These are phyloP conservation scores for Nakazawaea laoshanensis DNA, from an alignment of 805 yeast species.

Conservation along the genomic window DNA sequence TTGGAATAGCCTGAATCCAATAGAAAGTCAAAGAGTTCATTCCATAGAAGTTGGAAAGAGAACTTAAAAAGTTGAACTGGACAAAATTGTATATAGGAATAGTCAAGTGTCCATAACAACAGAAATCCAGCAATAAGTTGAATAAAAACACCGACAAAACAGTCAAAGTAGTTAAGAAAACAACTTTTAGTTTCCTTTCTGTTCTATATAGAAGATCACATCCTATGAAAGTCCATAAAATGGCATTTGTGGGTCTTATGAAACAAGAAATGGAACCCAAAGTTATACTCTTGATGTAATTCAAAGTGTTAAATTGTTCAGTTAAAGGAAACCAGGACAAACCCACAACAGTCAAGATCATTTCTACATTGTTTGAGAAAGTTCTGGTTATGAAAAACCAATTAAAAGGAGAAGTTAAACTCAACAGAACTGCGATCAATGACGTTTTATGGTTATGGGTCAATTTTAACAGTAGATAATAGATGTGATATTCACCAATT, in stretches of 20 bases:
- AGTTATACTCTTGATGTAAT: conserved; percentile 28
- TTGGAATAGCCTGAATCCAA: conserved; percentile 72
- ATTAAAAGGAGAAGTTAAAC: conserved; percentile 66
- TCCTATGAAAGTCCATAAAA: conserved; percentile 71
- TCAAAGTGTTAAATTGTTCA: conserved; percentile 10
- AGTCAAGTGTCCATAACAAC: conserved; percentile 46
- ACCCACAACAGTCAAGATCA: conserved; percentile 58
- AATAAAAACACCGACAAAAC: conserved; percentile 20
- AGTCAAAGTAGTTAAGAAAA: conserved; percentile 8
- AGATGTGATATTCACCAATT: conserved; percentile 56
- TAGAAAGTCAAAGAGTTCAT: conserved; percentile 80
- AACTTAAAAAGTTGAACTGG: conserved; percentile 68
- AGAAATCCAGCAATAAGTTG: conserved; percentile 43
- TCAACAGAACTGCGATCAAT: conserved; percentile 33
- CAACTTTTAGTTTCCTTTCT: conserved; percentile 3
- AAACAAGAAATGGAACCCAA: conserved; percentile 59
- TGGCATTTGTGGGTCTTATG: conserved; percentile 76
- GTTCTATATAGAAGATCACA: conserved; percentile 15
- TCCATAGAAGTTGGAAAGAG: conserved; percentile 80
- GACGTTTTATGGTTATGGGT: conserved; percentile 28
- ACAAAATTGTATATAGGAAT: conserved; percentile 65
- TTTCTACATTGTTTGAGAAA: conserved; percentile 78
- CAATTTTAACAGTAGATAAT: conserved; percentile 27
- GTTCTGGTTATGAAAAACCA: conserved; percentile 78
- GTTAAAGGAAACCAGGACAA: conserved; percentile 58